Percentiles rank a stretch among this genome's conserved stretches.
Evolutionary conservation across 495 filamentous ascomycete species (phyloP).

Genomic region (Lophium mytilinum): DNA sequence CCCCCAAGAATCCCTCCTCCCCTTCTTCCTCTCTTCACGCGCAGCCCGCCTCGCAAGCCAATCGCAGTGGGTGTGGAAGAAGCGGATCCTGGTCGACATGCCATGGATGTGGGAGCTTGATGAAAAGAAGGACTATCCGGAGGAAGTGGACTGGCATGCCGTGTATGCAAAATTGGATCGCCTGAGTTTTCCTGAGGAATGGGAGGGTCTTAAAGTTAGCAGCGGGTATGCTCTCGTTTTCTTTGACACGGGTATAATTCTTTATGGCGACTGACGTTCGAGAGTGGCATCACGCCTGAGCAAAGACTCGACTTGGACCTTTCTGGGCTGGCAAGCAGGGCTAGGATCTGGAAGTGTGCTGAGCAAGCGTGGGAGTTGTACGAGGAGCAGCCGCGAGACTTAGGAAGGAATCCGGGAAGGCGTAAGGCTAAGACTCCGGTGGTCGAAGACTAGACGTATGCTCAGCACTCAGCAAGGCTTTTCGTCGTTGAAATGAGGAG

Average conservation of each 20-base stretch:
- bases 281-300: too few relatives aligned
- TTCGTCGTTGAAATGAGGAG: too few relatives aligned
- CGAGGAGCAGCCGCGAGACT: background rate
- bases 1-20: background rate
- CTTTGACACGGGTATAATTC: background rate
- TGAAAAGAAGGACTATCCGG: background rate
- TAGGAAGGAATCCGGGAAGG: too few relatives aligned
- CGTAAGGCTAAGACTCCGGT: too few relatives aligned
- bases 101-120: background rate
- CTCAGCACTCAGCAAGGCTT: too few relatives aligned
- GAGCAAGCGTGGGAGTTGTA: background rate
- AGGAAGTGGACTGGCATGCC: background rate
- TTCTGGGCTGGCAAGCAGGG: background rate
- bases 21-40: background rate
- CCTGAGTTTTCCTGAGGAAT: background rate
- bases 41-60: background rate
- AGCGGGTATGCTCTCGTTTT: background rate
- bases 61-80: background rate
- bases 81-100: background rate
- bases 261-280: too few relatives aligned
- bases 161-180: background rate
- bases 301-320: too few relatives aligned
- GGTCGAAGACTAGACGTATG: too few relatives aligned
- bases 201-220: background rate
- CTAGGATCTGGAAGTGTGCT: background rate